Conservation (phyloP, 2,329 filamentous ascomycete genomes). For the Botryosphaeria agaves region DNA sequence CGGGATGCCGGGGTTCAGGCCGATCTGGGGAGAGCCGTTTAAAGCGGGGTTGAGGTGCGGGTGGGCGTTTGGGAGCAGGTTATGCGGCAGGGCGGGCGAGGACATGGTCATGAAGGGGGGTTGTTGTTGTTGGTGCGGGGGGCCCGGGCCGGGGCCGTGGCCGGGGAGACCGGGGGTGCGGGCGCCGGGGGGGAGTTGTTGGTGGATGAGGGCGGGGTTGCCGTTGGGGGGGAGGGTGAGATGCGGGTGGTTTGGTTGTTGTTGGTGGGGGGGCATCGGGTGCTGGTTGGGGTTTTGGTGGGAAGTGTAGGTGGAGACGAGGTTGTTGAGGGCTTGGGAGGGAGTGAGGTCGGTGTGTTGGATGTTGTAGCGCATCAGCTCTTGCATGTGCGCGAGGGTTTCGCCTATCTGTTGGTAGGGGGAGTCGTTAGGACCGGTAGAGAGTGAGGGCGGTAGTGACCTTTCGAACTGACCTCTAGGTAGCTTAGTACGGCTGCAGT, state of each 20-base stretch:
- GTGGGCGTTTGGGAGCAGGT: conserved; percentile 13
- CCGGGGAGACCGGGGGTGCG: neutral
- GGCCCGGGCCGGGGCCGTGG: neutral
- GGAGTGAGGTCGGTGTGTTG: conserved; percentile 9
- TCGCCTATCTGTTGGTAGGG: conserved; percentile 7
- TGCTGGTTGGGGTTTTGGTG: conserved; percentile 5
- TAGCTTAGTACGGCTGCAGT: conserved; percentile 39
- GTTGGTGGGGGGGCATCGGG: conserved; percentile 5
- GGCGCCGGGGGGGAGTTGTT: neutral
- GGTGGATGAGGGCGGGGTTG: neutral
- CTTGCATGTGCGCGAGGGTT: conserved; percentile 8
- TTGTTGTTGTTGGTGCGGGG: neutral
- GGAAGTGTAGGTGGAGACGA: neutral
- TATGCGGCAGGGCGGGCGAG: conserved; percentile 21
- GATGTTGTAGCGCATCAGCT: neutral
- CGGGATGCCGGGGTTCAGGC: too few relatives aligned
- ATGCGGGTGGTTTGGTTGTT: conserved; percentile 17
- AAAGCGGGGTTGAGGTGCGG: conserved; percentile 6
- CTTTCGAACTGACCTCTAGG: conserved; percentile 35
- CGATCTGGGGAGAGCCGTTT: neutral
- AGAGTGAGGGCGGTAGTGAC: neutral
- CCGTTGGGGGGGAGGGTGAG: conserved; percentile 27
- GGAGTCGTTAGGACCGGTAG: neutral
- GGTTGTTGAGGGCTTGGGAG: conserved; percentile 5
- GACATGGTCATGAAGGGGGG: neutral